A percentile compares a stretch with the other conserved stretches of the same genome.
Evolutionary conservation across 768 basidiomycete species (phyloP).

Genomic region (Termitomyces sp.): DNA sequence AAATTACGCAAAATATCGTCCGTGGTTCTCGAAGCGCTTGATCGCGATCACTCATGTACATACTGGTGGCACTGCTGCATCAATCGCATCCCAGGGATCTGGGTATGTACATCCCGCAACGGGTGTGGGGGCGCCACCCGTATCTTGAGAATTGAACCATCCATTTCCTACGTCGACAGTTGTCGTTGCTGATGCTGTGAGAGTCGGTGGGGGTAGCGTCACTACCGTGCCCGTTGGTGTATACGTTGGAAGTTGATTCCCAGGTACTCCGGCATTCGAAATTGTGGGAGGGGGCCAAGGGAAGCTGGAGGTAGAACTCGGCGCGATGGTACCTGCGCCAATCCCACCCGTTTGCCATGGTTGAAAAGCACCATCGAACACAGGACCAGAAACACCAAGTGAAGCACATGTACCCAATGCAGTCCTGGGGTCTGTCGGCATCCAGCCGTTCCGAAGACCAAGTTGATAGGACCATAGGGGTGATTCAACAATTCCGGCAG

Average conservation of each 20-base stretch:
- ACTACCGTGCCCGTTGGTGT: conserved; percentile 64
- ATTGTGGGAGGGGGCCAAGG: conserved; percentile 69
- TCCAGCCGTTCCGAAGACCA: conserved; percentile 39
- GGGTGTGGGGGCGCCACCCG: conserved; percentile 40
- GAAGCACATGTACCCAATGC: conserved; percentile 58
- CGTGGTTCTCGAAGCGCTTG: conserved; percentile 9
- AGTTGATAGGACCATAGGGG: conserved; percentile 53
- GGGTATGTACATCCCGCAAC: conserved; percentile 60
- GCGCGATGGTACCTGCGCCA: conserved; percentile 49
- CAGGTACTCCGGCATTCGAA: conserved; percentile 31
- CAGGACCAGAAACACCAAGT: conserved; percentile 41
- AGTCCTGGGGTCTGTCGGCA: conserved; percentile 54
- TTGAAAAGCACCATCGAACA: conserved; percentile 46
- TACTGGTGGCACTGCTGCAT: conserved; percentile 30
- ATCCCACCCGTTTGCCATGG: conserved; percentile 73
- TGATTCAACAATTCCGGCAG: conserved; percentile 36
- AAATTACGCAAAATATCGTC: conserved; percentile 1
- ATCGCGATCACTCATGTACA: conserved; percentile 15
- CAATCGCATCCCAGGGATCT: conserved; percentile 40
- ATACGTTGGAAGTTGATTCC: conserved; percentile 57
- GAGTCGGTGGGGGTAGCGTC: conserved; percentile 49
- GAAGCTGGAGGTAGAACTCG: conserved; percentile 37
- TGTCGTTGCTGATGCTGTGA: conserved; percentile 36
- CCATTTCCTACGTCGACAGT: conserved; percentile 45
- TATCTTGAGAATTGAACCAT: conserved; percentile 57